Base-by-base conservation (phyloP, 352 stramenopile species). In the Blastocystis sp. region DNA sequence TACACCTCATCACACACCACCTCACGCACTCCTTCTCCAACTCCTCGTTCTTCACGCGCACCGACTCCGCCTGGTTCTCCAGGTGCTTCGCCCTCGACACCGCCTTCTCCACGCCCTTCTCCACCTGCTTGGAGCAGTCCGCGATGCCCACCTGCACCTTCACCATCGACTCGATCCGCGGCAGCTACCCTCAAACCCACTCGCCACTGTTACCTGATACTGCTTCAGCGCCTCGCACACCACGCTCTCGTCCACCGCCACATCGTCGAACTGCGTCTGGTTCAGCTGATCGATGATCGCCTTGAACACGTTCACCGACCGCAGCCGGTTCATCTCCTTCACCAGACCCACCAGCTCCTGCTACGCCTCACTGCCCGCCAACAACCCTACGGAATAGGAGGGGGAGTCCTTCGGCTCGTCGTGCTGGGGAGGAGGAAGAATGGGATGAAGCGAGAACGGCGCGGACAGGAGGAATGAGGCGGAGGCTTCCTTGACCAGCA, bases 201-300 rank as follows among this genome's bases (percentile, higher is more conserved):
- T 57, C 48, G 6, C 48, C 14, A 17, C 48, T 57, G 6, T 57
- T 14, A 57, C 40, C 28, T 52, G 24, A 74, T 24, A 74, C 17
- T 45, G 28, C 64, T 74, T 34, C 28, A 74, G 24, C 17, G 34
- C 40, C 40, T 21, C 21, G 21, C 24, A 2, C 17, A 74, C 21
- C 64, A 74, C 43, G 1, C 17, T 19, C 1, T 34, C 34, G 17
- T 74, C 40, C 1, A 74, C 40, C 24, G 17, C 24, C 7, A 48
- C 64, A 0, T 74, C 64, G 21, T 52, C 24, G 17, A 52, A 42
- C 28, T 43, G 6, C 28, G 21, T 43, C 28, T 24, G 34, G 42
- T 74, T 74, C n/a, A 74, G 28, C 64, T 52, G 64, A n/a, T 74
- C 64, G 28, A 74, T 45, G 34, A 52, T 52, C 40, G 40, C 24